Conservation (phyloP, 257 asterid genomes). For the Lantana camara region DNA sequence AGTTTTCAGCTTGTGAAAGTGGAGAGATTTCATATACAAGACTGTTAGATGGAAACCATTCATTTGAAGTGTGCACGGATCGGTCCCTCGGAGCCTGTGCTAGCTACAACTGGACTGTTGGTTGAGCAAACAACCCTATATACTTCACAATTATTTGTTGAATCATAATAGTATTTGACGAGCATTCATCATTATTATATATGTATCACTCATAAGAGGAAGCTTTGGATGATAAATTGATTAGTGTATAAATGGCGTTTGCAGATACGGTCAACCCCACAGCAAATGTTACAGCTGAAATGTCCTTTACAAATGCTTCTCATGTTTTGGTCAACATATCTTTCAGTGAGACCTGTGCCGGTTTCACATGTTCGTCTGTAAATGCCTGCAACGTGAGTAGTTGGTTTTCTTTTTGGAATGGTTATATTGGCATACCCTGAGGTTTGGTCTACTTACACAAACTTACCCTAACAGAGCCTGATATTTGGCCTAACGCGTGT, state of each 20-base stretch:
- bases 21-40: conserved; percentile 48
- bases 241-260: conserved; percentile 19
- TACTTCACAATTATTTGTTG: conserved; percentile 15
- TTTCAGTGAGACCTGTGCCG: conserved; percentile 75
- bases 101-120: conserved; percentile 76
- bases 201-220: too few relatives aligned
- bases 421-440: too few relatives aligned
- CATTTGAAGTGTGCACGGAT: conserved; percentile 69
- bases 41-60: conserved; percentile 73
- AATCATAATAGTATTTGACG: conserved; percentile 9
- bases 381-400: conserved; percentile 90
- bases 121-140: conserved; percentile 41
- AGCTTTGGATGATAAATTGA: not conserved
- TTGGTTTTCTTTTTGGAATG: too few relatives aligned
- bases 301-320: conserved; percentile 72
- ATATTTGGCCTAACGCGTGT: too few relatives aligned
- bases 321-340: conserved; percentile 63
- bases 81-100: conserved; percentile 65
- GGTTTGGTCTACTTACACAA: too few relatives aligned
- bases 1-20: conserved; percentile 53
- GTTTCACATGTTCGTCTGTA: conserved; percentile 70
- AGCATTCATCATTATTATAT: too few relatives aligned
- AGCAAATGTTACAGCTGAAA: conserved; percentile 52
- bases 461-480: too few relatives aligned
- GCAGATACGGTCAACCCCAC: conserved; percentile 86